Percentiles rank a stretch among this genome's conserved stretches.
These are phyloP conservation scores for Micractinium conductrix DNA, from an alignment of 139 green algal genomes.

Conservation along the genomic window DNA sequence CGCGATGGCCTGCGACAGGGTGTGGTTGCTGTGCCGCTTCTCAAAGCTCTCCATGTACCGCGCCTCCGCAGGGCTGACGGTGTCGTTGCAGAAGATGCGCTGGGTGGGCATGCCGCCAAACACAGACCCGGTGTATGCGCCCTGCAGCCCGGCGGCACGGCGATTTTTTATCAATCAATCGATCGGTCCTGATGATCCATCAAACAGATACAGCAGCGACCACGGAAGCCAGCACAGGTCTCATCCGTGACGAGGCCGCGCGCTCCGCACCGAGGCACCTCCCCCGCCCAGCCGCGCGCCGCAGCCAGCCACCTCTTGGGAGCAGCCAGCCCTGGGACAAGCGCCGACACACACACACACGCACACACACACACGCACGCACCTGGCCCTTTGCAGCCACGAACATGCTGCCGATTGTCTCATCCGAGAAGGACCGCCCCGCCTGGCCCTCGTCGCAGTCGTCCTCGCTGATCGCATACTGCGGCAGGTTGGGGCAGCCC, in stretches of 20 bases:
- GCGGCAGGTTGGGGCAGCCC: slow-evolving; percentile 96
- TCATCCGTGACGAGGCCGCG: no score
- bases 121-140: slow-evolving; percentile 68
- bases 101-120: slow-evolving; percentile 38
- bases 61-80: not conserved
- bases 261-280: no score
- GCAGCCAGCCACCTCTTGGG: no score
- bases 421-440: slow-evolving; percentile 31
- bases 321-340: no score
- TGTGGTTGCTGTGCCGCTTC: slow-evolving; percentile 79
- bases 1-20: slow-evolving; percentile 54
- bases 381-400: slow-evolving; percentile 58
- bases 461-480: slow-evolving; percentile 55
- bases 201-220: no score
- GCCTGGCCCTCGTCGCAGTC: slow-evolving; percentile 62
- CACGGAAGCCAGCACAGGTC: no score
- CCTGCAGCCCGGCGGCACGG: no score
- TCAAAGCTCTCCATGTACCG: slow-evolving; percentile 94
- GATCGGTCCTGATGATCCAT: no score
- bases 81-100: slow-evolving; percentile 43
- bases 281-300: no score
- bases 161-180: no score
- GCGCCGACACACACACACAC: no score
- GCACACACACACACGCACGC: no score
- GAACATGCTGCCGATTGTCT: slow-evolving; percentile 82